Percentiles rank a stretch among this genome's conserved stretches.
These are phyloP conservation scores for Clonostachys solani DNA, from an alignment of 2,329 filamentous ascomycete species.

Conservation along the genomic window DNA sequence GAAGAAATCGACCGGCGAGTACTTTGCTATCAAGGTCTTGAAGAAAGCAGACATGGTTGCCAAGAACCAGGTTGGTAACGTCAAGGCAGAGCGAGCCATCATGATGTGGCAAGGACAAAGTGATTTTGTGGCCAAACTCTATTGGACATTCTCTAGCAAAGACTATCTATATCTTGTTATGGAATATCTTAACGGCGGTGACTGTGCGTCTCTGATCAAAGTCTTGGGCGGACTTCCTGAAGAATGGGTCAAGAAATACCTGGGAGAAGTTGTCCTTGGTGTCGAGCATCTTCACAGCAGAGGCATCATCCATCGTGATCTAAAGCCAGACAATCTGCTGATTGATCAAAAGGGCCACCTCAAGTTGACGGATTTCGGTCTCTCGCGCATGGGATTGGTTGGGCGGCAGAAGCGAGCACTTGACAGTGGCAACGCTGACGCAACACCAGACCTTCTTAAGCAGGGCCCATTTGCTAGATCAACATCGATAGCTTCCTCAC, in stretches of 20 bases:
- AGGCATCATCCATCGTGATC: constrained; percentile 91
- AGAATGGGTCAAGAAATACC: constrained; percentile 97
- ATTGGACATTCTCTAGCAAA: constrained; percentile 99
- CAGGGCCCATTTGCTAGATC: constrained; percentile 86
- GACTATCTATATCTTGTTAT: constrained; percentile 98
- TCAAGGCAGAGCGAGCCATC: constrained; percentile 96
- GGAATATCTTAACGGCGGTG: constrained; percentile 97
- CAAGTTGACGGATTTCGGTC: constrained; percentile 94
- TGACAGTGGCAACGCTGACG: constrained; percentile 70
- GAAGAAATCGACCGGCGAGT: constrained; percentile 97
- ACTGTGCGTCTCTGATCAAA: constrained; percentile 95
- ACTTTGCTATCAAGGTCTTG: constrained; percentile 96
- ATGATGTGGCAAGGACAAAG: constrained; percentile 99
- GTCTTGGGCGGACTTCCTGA: constrained; percentile 87
- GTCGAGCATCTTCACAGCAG: constrained; percentile 93
- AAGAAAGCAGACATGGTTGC: constrained; percentile 99
- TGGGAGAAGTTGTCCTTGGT: constrained; percentile 93
- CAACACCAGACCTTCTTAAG: constrained; percentile 89
- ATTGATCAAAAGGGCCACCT: constrained; percentile 96
- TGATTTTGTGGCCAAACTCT: constrained; percentile 97
- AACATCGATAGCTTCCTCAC: constrained; percentile 81
- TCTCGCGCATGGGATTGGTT: constrained; percentile 95
- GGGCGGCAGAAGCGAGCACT: constrained; percentile 93
- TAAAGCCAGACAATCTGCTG: constrained; percentile 95
- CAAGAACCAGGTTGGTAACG: constrained; percentile 98